phyloP scores from a whole-genome alignment of 768 basidiomycete species.

The Serendipita indica region DNA sequence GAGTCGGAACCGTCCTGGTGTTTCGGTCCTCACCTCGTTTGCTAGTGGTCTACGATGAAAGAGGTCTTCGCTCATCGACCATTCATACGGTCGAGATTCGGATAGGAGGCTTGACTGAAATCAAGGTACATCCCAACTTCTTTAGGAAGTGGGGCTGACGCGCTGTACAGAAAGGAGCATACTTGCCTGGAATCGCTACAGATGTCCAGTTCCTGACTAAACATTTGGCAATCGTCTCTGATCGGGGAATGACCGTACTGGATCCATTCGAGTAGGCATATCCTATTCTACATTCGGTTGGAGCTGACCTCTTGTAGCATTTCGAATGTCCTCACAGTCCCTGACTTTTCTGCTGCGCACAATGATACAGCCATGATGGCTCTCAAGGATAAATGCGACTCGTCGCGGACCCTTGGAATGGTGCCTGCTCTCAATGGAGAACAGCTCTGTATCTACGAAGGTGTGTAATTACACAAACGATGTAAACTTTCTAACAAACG shows the following conservation, averaged over 20 bases:
- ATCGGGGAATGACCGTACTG: constrained; percentile 47
- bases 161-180: constrained; percentile 1
- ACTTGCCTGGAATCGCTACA: neutral
- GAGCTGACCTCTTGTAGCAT: constrained; percentile 19
- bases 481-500: neutral
- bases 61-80: neutral
- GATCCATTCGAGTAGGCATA: constrained; percentile 52
- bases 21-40: constrained; percentile 19
- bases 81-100: constrained; percentile 1
- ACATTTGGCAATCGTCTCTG: constrained; percentile 50
- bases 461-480: constrained; percentile 31
- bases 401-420: constrained; percentile 50
- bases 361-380: constrained; percentile 28
- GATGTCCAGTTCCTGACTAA: constrained; percentile 43
- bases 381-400: constrained; percentile 46
- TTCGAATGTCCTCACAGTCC: constrained; percentile 35
- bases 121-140: too few species aligned
- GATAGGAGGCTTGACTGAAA: neutral
- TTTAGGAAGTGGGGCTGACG: too few species aligned
- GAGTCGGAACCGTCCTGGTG: constrained; percentile 5
- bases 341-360: constrained; percentile 36
- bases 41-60: constrained; percentile 39
- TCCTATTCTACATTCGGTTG: neutral
- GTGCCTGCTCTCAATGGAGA: constrained; percentile 40
- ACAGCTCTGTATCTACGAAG: constrained; percentile 59